Conservation (phyloP, 441 rosid species). For the Adansonia madagascariensis region DNA sequence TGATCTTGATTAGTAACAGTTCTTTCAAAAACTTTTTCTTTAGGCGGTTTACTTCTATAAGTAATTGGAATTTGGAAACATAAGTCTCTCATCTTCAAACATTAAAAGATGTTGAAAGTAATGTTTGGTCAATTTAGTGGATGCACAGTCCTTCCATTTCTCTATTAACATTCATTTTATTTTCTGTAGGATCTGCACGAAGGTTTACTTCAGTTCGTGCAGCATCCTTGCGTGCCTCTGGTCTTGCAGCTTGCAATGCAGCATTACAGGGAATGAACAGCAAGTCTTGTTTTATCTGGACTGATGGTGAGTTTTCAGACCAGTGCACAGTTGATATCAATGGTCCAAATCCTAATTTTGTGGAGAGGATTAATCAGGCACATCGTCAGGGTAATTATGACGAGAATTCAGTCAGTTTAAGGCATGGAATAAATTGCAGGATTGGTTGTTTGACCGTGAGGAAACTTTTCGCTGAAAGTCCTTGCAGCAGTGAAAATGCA, state of each 20-base stretch:
- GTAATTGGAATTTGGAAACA: constrained; percentile 10
- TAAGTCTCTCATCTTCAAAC: not conserved
- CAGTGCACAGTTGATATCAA: constrained; percentile 30
- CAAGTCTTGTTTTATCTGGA: constrained; percentile 32
- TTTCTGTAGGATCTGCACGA: constrained; percentile 51
- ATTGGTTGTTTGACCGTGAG: constrained; percentile 49
- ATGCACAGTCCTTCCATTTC: not conserved
- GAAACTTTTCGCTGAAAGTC: constrained; percentile 57
- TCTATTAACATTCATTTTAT: constrained; percentile 18
- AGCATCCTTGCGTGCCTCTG: constrained; percentile 75
- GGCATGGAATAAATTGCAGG: constrained; percentile 38
- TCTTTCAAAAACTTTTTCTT: not conserved
- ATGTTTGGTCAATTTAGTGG: not conserved
- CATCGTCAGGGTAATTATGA: constrained; percentile 31
- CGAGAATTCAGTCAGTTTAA: constrained; percentile 38
- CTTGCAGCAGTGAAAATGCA: constrained; percentile 26
- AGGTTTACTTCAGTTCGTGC: constrained; percentile 76
- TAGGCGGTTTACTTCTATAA: not conserved
- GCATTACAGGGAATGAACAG: constrained; percentile 34
- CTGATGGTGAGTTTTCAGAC: constrained; percentile 45
- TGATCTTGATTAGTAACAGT: not conserved
- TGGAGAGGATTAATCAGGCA: constrained; percentile 35
- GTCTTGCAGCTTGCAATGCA: constrained; percentile 53
- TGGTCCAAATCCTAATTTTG: constrained; percentile 18
- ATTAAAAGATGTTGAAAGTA: not conserved